A percentile compares a stretch with the other conserved stretches of the same genome.
phyloP scores from a whole-genome alignment of 345 rosid genomes.

The Bruguiera gymnorhiza region DNA sequence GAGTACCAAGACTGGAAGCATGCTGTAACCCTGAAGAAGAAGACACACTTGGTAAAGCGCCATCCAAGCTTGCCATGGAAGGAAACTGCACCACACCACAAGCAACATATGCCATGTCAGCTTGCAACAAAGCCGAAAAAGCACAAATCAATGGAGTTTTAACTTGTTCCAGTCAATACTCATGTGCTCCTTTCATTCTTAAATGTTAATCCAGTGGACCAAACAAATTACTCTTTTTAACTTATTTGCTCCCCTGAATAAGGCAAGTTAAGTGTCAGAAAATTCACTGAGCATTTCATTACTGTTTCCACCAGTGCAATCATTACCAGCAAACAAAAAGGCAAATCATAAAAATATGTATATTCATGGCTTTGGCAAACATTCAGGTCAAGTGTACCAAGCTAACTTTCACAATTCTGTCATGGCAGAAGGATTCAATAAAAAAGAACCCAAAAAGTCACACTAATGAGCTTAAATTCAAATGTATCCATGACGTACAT shows the following conservation, averaged over 20 bases:
- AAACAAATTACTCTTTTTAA: background rate
- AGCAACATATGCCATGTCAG: slow-evolving; percentile 6
- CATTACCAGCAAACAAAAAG: no score
- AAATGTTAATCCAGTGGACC: no score
- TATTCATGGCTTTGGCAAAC: no score
- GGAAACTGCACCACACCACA: slow-evolving; percentile 56
- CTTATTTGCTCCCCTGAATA: no score
- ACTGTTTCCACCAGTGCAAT: no score
- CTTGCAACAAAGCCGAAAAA: background rate
- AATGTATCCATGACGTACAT: slow-evolving; percentile 43
- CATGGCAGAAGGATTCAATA: background rate
- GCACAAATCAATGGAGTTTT: background rate
- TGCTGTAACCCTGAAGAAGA: slow-evolving; percentile 36
- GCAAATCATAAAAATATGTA: background rate
- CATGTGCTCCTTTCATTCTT: no score
- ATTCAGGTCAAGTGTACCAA: no score
- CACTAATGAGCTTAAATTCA: background rate
- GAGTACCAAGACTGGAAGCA: slow-evolving; percentile 43
- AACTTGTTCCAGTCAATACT: background rate
- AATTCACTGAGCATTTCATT: no score
- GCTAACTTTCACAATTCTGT: background rate
- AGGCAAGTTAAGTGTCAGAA: no score
- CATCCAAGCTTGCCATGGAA: slow-evolving; percentile 63
- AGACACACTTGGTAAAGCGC: slow-evolving; percentile 53
- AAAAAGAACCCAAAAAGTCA: background rate